Conservation (phyloP, 352 stramenopile genomes). For the Globisporangium okanoganense region DNA sequence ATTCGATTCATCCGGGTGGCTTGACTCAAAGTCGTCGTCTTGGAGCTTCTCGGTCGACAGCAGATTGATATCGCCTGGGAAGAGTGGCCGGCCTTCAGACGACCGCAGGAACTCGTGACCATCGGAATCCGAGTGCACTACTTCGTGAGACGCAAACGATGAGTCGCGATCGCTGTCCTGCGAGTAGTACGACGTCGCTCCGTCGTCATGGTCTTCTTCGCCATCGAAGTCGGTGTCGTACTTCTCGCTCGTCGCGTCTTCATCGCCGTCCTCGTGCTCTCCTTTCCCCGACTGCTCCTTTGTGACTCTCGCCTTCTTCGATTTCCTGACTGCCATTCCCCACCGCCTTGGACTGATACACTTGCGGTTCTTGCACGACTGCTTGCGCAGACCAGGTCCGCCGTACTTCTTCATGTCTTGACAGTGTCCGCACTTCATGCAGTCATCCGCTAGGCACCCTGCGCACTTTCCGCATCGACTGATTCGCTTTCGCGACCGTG, state of each 20-base stretch:
- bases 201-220: conserved; percentile 24
- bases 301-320: conserved; percentile 25
- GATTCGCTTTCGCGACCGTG: conserved; percentile 59
- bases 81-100: conserved; percentile 27
- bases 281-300: conserved; percentile 6
- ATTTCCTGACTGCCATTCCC: conserved; percentile 40
- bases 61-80: conserved; percentile 25
- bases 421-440: conserved; percentile 84
- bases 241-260: conserved; percentile 29
- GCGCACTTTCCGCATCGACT: conserved; percentile 74
- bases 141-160: conserved; percentile 20
- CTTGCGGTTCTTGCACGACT: conserved; percentile 86
- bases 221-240: conserved; percentile 29
- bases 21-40: conserved; percentile 24
- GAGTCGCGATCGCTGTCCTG: conserved; percentile 57
- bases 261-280: conserved; percentile 16
- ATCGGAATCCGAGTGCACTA: conserved; percentile 23
- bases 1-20: conserved; percentile 18
- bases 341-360: conserved; percentile 72
- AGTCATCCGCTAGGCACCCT: conserved; percentile 76
- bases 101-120: conserved; percentile 26
- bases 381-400: conserved; percentile 78
- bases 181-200: conserved; percentile 38
- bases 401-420: conserved; percentile 91
- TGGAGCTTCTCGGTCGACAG: conserved; percentile 33